Evolutionary conservation across 805 yeast genomes (phyloP).

Genomic region (Ogataea pini): DNA sequence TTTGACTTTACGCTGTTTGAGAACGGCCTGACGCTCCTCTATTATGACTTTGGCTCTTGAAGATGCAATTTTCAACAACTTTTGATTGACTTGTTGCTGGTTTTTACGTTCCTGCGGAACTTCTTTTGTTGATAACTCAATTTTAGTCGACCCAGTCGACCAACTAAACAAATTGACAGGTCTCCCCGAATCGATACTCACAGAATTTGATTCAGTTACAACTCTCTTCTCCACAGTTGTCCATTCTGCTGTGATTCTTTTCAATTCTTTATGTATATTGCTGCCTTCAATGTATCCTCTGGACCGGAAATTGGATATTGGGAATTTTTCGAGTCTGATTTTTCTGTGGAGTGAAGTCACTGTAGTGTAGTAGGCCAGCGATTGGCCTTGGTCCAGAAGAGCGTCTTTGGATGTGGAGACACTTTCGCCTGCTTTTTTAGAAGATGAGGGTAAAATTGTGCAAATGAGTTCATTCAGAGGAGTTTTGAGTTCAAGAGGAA

Average conservation of each 20-base stretch:
- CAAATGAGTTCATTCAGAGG: constrained; percentile 14
- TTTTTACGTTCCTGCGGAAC: constrained; percentile 3
- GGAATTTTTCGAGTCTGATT: not conserved
- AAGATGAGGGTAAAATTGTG: constrained; percentile 2
- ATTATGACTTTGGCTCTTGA: constrained; percentile 21
- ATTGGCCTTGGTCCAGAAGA: constrained; percentile 3
- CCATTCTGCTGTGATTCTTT: constrained; percentile 27
- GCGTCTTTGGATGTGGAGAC: not conserved
- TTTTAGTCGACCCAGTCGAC: constrained; percentile 20
- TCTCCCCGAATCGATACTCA: constrained; percentile 4
- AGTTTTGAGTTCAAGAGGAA: constrained; percentile 3
- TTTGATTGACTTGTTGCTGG: constrained; percentile 23
- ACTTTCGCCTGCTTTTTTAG: not conserved
- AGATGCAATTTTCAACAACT: constrained; percentile 25
- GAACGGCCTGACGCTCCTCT: constrained; percentile 23
- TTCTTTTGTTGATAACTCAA: not conserved
- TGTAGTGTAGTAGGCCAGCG: constrained; percentile 15
- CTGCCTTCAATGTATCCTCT: constrained; percentile 21
- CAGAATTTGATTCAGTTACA: constrained; percentile 10
- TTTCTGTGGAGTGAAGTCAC: constrained; percentile 15
- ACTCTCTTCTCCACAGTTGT: constrained; percentile 30
- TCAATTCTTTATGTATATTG: constrained; percentile 14
- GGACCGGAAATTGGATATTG: constrained; percentile 22
- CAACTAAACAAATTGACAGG: constrained; percentile 22
- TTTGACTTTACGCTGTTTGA: constrained; percentile 14